Evolutionary conservation across 768 basidiomycete genomes (phyloP).

Genomic region (Gloeopeniophorella convolvens): DNA sequence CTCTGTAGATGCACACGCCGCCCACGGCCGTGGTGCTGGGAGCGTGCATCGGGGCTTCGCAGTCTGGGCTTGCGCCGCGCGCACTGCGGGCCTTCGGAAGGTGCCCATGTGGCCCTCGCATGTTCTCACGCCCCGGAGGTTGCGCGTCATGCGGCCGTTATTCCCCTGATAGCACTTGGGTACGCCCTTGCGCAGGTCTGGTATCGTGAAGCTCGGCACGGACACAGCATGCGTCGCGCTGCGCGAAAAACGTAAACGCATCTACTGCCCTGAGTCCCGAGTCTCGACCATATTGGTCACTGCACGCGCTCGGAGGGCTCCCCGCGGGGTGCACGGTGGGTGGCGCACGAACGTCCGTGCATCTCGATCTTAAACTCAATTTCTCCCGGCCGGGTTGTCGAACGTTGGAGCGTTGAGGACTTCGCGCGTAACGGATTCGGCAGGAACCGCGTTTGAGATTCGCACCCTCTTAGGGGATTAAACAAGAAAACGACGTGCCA

Average conservation of each 20-base stretch:
- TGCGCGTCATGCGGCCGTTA: slow-evolving; percentile 3
- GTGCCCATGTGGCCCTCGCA: background rate
- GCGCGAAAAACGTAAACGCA: background rate
- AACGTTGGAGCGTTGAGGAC: too few relatives aligned
- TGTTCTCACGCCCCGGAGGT: slow-evolving; percentile 7
- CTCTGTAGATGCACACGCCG: background rate
- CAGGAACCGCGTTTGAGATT: slow-evolving; percentile 13
- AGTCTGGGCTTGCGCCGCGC: background rate
- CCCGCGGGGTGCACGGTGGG: too few relatives aligned
- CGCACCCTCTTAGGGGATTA: slow-evolving; percentile 10
- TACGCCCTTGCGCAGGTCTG: slow-evolving; percentile 3
- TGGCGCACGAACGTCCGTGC: too few relatives aligned
- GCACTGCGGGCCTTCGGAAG: background rate
- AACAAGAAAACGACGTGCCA: slow-evolving; percentile 9
- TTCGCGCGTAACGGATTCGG: background rate
- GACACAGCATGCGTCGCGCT: slow-evolving; percentile 6
- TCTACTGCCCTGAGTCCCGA: slow-evolving; percentile 6
- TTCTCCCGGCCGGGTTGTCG: too few relatives aligned
- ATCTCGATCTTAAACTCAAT: background rate
- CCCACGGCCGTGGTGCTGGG: background rate
- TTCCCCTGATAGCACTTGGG: slow-evolving; percentile 5
- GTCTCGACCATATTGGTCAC: slow-evolving; percentile 15
- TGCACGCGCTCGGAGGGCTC: too few relatives aligned
- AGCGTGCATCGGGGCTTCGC: background rate
- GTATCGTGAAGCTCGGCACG: slow-evolving; percentile 17